Conservation (phyloP, 2,329 filamentous ascomycete genomes). For the Metarhizium robertsii region DNA sequence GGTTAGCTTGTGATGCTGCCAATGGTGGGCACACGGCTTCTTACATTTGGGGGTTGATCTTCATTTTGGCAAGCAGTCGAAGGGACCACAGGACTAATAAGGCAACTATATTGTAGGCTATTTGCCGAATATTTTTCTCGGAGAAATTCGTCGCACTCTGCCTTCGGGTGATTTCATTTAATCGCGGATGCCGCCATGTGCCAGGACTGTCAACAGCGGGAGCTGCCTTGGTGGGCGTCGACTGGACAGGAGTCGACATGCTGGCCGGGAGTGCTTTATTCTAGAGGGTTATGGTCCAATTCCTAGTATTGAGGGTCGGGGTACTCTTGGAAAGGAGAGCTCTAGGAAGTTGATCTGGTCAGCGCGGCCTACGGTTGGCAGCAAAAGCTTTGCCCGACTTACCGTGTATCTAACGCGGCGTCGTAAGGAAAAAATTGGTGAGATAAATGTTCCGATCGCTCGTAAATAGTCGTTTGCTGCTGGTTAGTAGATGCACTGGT, state of each 20-base stretch:
- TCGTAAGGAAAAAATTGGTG: background rate
- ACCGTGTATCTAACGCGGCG: background rate
- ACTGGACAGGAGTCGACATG: constrained; percentile 22
- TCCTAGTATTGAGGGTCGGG: background rate
- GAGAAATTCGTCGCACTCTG: constrained; percentile 72
- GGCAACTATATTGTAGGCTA: constrained; percentile 57
- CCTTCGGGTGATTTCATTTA: constrained; percentile 77
- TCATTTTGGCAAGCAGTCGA: constrained; percentile 24
- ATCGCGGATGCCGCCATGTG: constrained; percentile 82
- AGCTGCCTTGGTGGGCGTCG: constrained; percentile 32
- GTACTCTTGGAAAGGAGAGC: background rate
- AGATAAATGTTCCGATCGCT: background rate
- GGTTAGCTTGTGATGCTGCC: background rate
- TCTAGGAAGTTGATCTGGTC: background rate
- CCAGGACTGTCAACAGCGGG: constrained; percentile 51
- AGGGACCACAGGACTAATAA: constrained; percentile 28
- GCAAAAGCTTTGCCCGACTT: background rate
- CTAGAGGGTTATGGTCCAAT: background rate
- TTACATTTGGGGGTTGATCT: constrained; percentile 29
- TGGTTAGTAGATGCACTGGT: constrained; percentile 20
- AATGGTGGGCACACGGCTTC: constrained; percentile 10
- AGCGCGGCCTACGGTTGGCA: background rate
- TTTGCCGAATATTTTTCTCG: constrained; percentile 62
- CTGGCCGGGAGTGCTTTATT: background rate
- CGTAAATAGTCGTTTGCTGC: constrained; percentile 8